Base-by-base conservation (phyloP, 805 yeast genomes). In the Lachancea lanzarotensis region DNA sequence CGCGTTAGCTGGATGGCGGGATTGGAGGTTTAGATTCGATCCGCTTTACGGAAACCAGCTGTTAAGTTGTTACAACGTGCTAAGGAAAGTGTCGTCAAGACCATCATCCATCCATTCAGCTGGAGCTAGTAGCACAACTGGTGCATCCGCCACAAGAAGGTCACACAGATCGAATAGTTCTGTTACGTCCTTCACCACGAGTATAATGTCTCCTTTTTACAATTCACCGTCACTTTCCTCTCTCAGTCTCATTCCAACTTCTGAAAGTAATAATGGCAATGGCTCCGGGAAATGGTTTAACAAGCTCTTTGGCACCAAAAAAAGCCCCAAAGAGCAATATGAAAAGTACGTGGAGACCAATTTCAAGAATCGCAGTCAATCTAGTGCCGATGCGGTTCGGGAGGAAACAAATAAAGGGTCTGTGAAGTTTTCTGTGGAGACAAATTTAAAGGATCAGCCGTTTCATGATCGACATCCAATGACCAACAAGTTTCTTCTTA, bases 1-100 rank as follows among this genome's bases (percentile, higher is more conserved):
- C 35, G 74, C 81, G 1, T 64, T 75, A 41, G 95, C 95, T 0
- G 83, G 91, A 9, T 88, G 96, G 96, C 73, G 96, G 59, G 96
- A 88, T 61, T 88, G 95, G 95, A 83, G 86, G 56, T 82, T 74
- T 55, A 74, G 86, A 49, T 76, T 75, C 42, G 89, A 83, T 62
- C 86, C 91, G 1, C 60, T 84, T 30, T 82, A 82, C 56, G 70
- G 75, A 1, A 60, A 71, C 3, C 53, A 63, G 5, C 42, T 62
- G 41, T 49, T 68, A 50, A 68, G 60, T 51, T 60, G 69, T 29
- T 52, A 50, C 35, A 19, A 36, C 17, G 51, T 51, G 19, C 18
- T 54, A 45, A 54, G 57, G 40, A 52, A 43, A 38, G 50, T 52
- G 1, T 48, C 45, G 7, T 57, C 62, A 13, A 49, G 54, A 19